Percentiles rank a stretch among this genome's conserved stretches.
phyloP scores from a whole-genome alignment of 139 green algal genomes.

The Cymbomonas tetramitiformis region DNA sequence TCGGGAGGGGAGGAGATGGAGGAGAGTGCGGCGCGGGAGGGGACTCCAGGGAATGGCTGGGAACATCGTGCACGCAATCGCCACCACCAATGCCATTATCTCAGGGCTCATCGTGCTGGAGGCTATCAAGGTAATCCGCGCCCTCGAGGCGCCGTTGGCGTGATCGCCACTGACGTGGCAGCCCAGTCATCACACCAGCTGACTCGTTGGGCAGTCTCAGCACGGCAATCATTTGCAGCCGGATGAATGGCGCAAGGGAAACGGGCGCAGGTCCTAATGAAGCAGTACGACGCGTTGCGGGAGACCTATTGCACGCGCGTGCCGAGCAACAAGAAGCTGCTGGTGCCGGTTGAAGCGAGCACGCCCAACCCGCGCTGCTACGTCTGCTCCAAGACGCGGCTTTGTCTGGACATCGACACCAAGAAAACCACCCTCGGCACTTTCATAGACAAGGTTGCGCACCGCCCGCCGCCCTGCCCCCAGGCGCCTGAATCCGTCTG shows the following conservation, averaged over 20 bases:
- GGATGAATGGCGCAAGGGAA: background rate
- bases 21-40: no score
- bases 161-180: conserved; percentile 5
- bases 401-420: conserved; percentile 15
- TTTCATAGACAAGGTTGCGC: conserved; percentile 38
- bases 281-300: background rate
- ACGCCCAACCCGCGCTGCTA: conserved; percentile 46
- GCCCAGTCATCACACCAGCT: background rate
- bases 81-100: conserved; percentile 95
- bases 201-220: conserved; percentile 7
- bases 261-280: background rate
- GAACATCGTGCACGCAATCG: conserved; percentile 97
- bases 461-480: no score
- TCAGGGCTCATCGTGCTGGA: conserved; percentile 77
- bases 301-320: conserved; percentile 20
- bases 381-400: conserved; percentile 54
- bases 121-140: conserved; percentile 67
- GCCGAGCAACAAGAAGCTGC: conserved; percentile 28
- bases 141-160: conserved; percentile 11
- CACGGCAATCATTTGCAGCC: background rate
- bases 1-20: background rate
- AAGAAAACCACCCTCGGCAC: background rate
- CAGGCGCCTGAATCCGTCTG: no score
- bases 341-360: conserved; percentile 14
- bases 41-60: conserved; percentile 94